Evolutionary conservation across 257 asterid species (phyloP).

Genomic region (Solanum pimpinellifolium): DNA sequence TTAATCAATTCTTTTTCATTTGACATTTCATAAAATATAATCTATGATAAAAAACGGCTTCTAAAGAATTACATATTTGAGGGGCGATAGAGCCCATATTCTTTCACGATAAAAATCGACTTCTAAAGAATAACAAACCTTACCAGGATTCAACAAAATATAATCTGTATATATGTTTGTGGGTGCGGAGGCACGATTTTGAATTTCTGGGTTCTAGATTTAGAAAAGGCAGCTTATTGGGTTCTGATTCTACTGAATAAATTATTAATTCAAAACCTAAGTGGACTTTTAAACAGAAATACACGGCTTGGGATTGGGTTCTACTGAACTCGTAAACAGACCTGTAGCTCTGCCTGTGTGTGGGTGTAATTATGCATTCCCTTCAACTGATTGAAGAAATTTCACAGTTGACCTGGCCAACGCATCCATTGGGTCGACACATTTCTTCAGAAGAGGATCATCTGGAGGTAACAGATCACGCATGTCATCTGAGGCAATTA

Average conservation of each 20-base stretch:
- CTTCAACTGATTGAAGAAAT: conserved; percentile 27
- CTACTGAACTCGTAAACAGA: neutral
- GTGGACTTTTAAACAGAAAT: neutral
- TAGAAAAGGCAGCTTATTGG: neutral
- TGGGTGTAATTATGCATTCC: neutral
- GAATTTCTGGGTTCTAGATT: neutral
- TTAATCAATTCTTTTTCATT: neutral
- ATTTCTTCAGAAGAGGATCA: conserved; percentile 58
- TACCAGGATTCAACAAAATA: neutral
- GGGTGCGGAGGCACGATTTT: neutral
- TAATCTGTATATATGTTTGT: neutral
- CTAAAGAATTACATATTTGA: neutral
- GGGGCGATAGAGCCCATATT: neutral
- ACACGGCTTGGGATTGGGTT: neutral
- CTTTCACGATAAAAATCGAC: neutral
- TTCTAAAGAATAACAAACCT: neutral
- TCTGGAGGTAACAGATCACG: conserved; percentile 48
- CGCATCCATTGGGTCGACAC: conserved; percentile 57
- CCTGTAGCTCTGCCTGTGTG: neutral
- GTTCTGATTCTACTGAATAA: neutral
- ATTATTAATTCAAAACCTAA: neutral
- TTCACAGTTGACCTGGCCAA: conserved; percentile 42
- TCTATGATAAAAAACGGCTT: too few species aligned
- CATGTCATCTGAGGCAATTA: conserved; percentile 66
- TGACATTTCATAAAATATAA: too few species aligned